Evolutionary conservation across 2,329 filamentous ascomycete species (phyloP), one percentile per base, ranked within the genome.

Genomic region (Kalaharituber pfeilii): DNA sequence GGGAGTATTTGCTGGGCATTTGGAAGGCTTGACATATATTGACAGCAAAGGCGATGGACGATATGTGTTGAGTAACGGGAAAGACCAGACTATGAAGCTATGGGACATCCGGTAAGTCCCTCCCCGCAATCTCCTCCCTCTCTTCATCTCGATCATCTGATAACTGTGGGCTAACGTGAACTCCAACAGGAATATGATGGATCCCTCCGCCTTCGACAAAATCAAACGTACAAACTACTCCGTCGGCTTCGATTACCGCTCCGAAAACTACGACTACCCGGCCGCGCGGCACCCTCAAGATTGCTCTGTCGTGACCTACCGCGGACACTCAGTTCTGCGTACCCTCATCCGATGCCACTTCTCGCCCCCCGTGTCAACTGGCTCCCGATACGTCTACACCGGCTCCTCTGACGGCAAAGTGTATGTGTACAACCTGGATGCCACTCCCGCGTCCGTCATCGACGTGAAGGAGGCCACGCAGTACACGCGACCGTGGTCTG

Each of bases 261-360:
- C 76, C 66, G 76, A 77, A 50, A 70, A 70, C 9, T 88, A 84
- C 67, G 74, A 82, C 62, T 75, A 79, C 18, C 44, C 7, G 69
- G 42, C 52, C 73, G 77, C 78, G 56, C 79, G 80, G 1, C 82
- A 95, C 67, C 83, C 82, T 0, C 70, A 87, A 63, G 91, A 96
- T 68, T 94, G 89, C 71, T 93, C 84, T 1, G 72, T 95, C 2
- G 91, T 96, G 49, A 95, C 89, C 0, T 96, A 93, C 74, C 79
- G 86, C 25, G 89, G 89, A 8, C 91, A 98, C 69, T 78, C 77
- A 58, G 86, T 98, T 11, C 75, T 93, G 57, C 82, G 86, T 64
- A 96, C 91, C 1, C 73, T 96, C 39, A 95, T 96, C 62, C 76
- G 91, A 57, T 96, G 91, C 65, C 89, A 96, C 69, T 98, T 98